phyloP scores from a whole-genome alignment of 176 grass and related monocot species.

The Oryza rufipogon region DNA sequence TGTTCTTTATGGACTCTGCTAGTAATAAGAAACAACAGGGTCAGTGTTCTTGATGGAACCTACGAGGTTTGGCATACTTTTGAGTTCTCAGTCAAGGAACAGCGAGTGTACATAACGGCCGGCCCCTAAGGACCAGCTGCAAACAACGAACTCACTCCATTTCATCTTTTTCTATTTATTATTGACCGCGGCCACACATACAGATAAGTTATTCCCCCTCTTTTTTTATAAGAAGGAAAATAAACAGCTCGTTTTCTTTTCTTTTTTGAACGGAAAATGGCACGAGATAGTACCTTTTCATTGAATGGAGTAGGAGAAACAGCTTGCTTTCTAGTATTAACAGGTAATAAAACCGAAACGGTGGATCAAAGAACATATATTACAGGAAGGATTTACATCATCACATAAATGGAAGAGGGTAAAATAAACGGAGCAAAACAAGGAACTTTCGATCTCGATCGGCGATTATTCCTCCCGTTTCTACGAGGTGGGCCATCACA shows the following conservation, averaged over 20 bases:
- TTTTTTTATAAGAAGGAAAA: too few species aligned
- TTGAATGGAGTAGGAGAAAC: neutral
- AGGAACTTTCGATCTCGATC: constrained; percentile 37
- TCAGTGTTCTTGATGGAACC: neutral
- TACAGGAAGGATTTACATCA: neutral
- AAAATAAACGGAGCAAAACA: neutral
- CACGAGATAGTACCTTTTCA: too few species aligned
- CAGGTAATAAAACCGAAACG: neutral
- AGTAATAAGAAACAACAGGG: neutral
- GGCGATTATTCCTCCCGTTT: constrained; percentile 52
- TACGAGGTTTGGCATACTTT: constrained; percentile 15
- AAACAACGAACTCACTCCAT: neutral
- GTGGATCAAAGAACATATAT: neutral
- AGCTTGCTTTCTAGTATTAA: neutral
- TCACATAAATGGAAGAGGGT: too few species aligned
- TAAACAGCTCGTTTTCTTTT: neutral
- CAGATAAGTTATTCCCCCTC: neutral
- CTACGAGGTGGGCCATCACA: constrained; percentile 53
- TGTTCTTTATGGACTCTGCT: neutral
- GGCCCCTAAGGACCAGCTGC: neutral
- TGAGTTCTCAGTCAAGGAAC: constrained; percentile 14
- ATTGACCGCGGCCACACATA: neutral
- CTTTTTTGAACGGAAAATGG: neutral
- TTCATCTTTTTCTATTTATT: neutral
- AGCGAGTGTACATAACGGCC: neutral